phyloP scores from a whole-genome alignment of 148 eudicot species.

The Selenicereus undatus region DNA sequence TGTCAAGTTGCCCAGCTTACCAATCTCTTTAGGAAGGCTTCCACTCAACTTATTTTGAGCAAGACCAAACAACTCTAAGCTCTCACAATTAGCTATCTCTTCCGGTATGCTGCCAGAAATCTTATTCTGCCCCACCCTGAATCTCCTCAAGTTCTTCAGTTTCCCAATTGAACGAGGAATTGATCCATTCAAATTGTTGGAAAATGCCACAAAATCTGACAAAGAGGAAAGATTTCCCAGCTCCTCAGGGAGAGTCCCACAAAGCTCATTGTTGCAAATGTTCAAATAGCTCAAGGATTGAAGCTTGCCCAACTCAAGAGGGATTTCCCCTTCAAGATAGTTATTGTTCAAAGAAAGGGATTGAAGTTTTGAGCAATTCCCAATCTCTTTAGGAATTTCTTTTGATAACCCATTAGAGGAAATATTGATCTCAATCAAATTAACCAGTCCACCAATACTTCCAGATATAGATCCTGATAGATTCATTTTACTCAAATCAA shows the following conservation, averaged over 20 bases:
- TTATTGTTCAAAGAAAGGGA: conserved; percentile 57
- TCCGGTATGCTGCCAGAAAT: conserved; percentile 40
- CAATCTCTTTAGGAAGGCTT: conserved; percentile 34
- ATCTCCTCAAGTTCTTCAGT: conserved; percentile 29
- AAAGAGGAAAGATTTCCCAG: conserved; percentile 34
- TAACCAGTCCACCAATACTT: conserved; percentile 53
- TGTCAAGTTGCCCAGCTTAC: conserved; percentile 39
- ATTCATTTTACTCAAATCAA: conserved; percentile 50
- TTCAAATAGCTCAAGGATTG: conserved; percentile 26
- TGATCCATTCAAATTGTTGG: conserved; percentile 29
- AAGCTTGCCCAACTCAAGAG: conserved; percentile 28
- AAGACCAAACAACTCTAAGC: conserved; percentile 32
- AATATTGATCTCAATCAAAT: conserved; percentile 42
- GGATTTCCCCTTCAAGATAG: conserved; percentile 41
- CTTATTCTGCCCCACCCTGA: conserved; percentile 33
- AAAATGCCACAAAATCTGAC: conserved; percentile 24
- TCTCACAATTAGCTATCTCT: conserved; percentile 33
- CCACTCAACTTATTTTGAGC: conserved; percentile 36
- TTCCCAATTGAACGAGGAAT: conserved; percentile 39
- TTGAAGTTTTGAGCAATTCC: conserved; percentile 56
- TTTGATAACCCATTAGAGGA: conserved; percentile 52
- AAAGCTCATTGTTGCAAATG: conserved; percentile 30
- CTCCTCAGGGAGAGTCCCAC: conserved; percentile 41
- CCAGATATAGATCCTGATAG: conserved; percentile 62
- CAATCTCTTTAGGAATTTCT: conserved; percentile 64